These are phyloP conservation scores for Sporobolomyces roseus DNA, from an alignment of 768 basidiomycete species.

Conservation along the genomic window DNA sequence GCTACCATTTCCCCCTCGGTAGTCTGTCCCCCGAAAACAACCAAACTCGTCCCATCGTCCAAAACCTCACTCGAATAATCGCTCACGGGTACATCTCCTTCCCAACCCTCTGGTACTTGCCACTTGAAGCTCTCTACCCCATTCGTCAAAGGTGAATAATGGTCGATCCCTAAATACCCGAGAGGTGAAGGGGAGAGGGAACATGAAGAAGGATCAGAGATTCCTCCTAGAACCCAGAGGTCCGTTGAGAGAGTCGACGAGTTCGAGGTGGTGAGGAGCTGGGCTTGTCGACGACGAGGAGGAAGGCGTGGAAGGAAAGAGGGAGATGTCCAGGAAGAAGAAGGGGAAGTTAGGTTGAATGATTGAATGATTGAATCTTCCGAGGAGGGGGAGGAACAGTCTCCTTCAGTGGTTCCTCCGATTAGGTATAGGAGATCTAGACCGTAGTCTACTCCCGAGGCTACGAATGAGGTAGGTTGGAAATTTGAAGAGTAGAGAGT, in stretches of 20 bases:
- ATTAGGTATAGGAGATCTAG: too few relatives aligned
- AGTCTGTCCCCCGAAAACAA: constrained; percentile 41
- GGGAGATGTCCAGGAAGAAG: background rate
- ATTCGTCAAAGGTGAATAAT: constrained; percentile 21
- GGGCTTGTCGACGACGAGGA: constrained; percentile 40
- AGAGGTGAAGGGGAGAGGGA: constrained; percentile 17
- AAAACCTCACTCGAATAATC: constrained; percentile 37
- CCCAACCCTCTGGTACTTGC: background rate
- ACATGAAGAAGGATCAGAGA: constrained; percentile 41
- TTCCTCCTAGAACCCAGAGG: constrained; percentile 42
- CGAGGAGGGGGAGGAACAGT: too few relatives aligned
- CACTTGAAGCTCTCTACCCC: constrained; percentile 33
- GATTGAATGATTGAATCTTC: constrained; percentile 3
- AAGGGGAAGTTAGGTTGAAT: background rate
- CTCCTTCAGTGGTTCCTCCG: constrained; percentile 33
- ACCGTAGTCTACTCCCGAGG: too few relatives aligned
- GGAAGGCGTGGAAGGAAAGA: constrained; percentile 16
- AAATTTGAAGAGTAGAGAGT: background rate
- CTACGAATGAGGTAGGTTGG: too few relatives aligned
- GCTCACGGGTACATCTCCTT: constrained; percentile 35
- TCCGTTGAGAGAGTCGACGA: constrained; percentile 25
- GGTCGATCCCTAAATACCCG: constrained; percentile 42
- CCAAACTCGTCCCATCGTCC: constrained; percentile 6
- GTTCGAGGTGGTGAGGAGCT: constrained; percentile 24
- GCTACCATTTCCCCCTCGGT: constrained; percentile 28